Evolutionary conservation across 129 eudicot species (phyloP).

Genomic region (Tagetes patula): DNA sequence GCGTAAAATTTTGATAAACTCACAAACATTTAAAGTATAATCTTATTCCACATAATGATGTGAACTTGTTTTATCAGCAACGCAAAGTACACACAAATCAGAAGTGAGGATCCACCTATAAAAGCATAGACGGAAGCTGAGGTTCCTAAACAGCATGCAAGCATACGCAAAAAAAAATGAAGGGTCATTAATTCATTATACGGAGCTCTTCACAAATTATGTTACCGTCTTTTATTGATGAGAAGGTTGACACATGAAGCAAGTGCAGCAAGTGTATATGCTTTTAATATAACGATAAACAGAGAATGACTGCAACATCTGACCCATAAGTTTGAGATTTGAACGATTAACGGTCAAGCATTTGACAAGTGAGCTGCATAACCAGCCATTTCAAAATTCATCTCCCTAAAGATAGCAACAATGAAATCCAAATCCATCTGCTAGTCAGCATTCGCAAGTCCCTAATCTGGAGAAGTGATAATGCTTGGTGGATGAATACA

Average conservation of each 20-base stretch:
- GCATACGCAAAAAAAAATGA: not conserved
- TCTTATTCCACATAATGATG: not conserved
- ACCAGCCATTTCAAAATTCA: not conserved
- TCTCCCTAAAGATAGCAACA: not conserved
- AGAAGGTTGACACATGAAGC: not conserved
- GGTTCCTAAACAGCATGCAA: not conserved
- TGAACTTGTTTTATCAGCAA: conserved; percentile 2
- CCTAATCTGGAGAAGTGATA: not conserved
- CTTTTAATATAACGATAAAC: conserved; percentile 9
- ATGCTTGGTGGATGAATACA: not conserved
- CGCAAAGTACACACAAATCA: conserved; percentile 17
- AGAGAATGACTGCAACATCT: conserved; percentile 8
- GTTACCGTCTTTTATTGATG: not conserved
- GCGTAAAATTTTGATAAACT: not conserved
- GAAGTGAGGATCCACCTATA: not conserved
- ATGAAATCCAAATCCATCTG: not conserved
- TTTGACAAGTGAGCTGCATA: conserved; percentile 10
- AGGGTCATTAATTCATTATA: not conserved
- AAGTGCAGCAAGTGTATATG: conserved; percentile 5
- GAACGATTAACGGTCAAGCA: not conserved
- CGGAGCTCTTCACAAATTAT: not conserved
- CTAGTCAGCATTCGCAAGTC: no score
- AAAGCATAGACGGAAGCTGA: not conserved
- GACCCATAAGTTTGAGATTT: not conserved
- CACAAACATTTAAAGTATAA: not conserved